A percentile compares a stretch with the other conserved stretches of the same genome.
phyloP scores from a whole-genome alignment of 225 moss, liverwort and hornwort genomes.

The Asterella californica region DNA sequence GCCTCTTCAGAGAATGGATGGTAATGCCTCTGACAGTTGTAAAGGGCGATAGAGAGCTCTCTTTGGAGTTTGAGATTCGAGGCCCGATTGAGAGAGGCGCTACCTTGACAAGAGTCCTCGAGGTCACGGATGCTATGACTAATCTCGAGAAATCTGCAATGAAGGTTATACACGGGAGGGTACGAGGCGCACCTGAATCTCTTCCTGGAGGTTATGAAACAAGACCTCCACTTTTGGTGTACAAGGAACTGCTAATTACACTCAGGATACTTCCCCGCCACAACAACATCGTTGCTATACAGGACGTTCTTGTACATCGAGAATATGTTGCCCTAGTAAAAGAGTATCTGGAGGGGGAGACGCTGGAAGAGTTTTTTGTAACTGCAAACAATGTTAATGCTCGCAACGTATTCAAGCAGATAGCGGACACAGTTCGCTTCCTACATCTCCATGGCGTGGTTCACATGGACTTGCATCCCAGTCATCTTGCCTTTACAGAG shows the following conservation, averaged over 20 bases:
- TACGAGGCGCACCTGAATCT: neutral
- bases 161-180: neutral
- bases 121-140: too few relatives aligned
- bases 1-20: neutral
- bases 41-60: neutral
- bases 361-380: neutral
- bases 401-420: conserved; percentile 1
- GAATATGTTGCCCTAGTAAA: neutral
- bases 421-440: conserved; percentile 7
- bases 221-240: neutral
- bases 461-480: conserved; percentile 6
- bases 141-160: neutral
- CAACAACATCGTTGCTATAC: neutral
- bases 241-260: neutral
- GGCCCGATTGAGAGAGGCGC: neutral
- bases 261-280: conserved; percentile 2
- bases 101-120: neutral
- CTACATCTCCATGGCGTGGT: conserved; percentile 7
- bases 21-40: neutral
- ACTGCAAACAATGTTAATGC: neutral
- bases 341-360: neutral
- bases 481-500: neutral
- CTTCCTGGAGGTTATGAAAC: too few relatives aligned
- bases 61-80: neutral
- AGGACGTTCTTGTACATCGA: neutral